phyloP scores from a whole-genome alignment of 176 grass and related monocot species.

The sorghum (Sorghum bicolor) region Sorghum_bicolor_NCBIv3 NC_012870.2:61032001-61032500 shows the following conservation, averaged over 20 bases:
- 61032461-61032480: conserved; percentile 15
- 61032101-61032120: neutral
- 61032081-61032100: neutral
- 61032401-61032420: neutral
- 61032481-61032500: conserved; percentile 1
- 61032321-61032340: neutral
- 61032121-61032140: neutral
- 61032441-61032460: neutral
- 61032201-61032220: too few relatives aligned
- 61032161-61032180: neutral
- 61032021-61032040: too few relatives aligned
- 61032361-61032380: neutral
- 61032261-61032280: neutral
- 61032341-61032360: neutral
- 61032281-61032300: neutral
- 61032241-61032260: neutral
- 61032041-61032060: too few relatives aligned
- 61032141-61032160: neutral
- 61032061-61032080: too few relatives aligned
- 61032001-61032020: too few relatives aligned
- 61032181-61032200: too few relatives aligned
- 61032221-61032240: neutral
- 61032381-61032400: neutral
- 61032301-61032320: conserved; percentile 16
- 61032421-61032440: neutral